Conservation (phyloP, 78 protist species). For the Chrysochromulina tobinii region DNA sequence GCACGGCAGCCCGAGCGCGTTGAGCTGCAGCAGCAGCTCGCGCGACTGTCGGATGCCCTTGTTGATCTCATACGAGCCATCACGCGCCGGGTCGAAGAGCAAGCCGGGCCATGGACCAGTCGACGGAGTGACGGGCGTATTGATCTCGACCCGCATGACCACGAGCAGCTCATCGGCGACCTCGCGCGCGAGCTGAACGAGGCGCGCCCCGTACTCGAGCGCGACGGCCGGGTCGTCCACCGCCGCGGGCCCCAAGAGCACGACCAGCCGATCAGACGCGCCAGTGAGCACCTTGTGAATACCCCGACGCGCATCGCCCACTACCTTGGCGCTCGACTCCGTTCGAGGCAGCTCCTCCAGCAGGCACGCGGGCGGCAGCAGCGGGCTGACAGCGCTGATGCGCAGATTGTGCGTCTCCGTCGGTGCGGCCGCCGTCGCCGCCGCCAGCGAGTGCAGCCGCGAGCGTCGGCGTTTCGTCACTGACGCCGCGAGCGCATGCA, state of each 20-base stretch:
- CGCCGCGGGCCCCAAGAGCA: background rate
- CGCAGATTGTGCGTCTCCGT: background rate
- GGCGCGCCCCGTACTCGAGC: slow-evolving; percentile 3
- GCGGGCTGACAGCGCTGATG: background rate
- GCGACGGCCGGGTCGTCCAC: slow-evolving; percentile 8
- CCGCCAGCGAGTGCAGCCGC: too few species aligned
- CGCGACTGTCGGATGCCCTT: slow-evolving; percentile 13
- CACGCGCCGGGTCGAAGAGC: slow-evolving; percentile 21
- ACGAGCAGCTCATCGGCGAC: background rate
- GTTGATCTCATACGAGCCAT: slow-evolving; percentile 26
- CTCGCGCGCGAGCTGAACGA: background rate
- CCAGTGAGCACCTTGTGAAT: background rate
- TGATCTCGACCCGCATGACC: background rate
- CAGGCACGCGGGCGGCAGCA: slow-evolving; percentile 2
- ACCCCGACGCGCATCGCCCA: background rate
- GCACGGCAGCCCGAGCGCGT: slow-evolving; percentile 31
- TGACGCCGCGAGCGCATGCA: too few species aligned
- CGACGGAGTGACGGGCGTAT: too few species aligned
- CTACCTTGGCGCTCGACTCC: background rate
- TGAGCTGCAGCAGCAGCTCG: slow-evolving; percentile 1
- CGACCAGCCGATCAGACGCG: background rate
- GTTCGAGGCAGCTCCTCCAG: background rate
- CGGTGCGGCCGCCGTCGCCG: too few species aligned
- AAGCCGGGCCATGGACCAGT: background rate
- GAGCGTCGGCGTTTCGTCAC: too few species aligned